phyloP scores from a whole-genome alignment of 2,329 filamentous ascomycete genomes.

The Aspergillus costaricaensis region DNA sequence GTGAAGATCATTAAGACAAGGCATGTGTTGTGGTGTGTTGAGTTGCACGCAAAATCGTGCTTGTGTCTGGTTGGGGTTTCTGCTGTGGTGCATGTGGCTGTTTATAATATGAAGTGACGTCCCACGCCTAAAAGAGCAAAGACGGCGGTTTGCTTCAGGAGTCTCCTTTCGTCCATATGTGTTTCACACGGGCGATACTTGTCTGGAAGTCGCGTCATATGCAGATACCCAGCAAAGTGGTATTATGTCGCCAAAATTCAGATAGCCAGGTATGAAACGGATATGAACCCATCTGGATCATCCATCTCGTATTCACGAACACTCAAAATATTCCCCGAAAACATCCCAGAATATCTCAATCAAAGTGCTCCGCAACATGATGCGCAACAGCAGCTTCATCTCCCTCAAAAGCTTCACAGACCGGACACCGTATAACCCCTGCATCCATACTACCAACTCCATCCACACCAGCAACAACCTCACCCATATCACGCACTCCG shows the following conservation, averaged over 20 bases:
- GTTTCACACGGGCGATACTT: too few species aligned
- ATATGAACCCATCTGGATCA: not conserved
- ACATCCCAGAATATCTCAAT: not conserved
- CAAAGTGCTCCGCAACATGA: conserved; percentile 27
- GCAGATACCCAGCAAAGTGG: too few species aligned
- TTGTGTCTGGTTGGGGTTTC: not conserved
- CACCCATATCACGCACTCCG: not conserved
- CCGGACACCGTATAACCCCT: conserved; percentile 19
- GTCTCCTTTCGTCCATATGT: too few species aligned
- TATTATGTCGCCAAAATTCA: too few species aligned
- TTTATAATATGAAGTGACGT: not conserved
- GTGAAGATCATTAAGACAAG: not conserved
- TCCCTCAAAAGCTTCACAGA: conserved; percentile 23
- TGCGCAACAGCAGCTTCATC: conserved; percentile 28
- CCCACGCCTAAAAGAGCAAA: too few species aligned
- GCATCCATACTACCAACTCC: not conserved
- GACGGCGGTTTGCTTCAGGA: too few species aligned
- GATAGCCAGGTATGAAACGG: too few species aligned
- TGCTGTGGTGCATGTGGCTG: not conserved
- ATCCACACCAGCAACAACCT: not conserved
- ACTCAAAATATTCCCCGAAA: too few species aligned
- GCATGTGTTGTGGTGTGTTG: not conserved
- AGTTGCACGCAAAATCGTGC: not conserved
- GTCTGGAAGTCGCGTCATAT: too few species aligned
- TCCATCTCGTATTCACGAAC: not conserved